Evolutionary conservation across 2,329 filamentous ascomycete genomes (phyloP).

Genomic region (Neofusicoccum parvum): DNA sequence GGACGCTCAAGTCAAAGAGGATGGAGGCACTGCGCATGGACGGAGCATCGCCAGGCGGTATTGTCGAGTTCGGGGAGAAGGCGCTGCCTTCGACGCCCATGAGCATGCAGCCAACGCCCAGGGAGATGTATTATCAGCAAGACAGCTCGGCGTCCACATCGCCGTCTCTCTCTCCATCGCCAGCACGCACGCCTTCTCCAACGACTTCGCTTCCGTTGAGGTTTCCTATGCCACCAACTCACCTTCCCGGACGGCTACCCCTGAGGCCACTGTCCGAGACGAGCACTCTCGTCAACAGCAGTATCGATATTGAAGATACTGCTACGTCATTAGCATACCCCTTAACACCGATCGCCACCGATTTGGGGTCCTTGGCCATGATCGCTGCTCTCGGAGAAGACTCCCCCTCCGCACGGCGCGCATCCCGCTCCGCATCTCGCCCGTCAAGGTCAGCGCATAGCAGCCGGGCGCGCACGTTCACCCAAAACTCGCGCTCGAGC

Average conservation of each 20-base stretch:
- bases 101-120: constrained; percentile 35
- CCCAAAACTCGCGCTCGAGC: constrained; percentile 2
- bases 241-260: background rate
- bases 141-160: constrained; percentile 3
- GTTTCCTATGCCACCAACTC: constrained; percentile 1
- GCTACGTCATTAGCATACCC: constrained; percentile 10
- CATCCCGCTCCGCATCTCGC: background rate
- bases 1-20: constrained; percentile 11
- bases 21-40: constrained; percentile 13
- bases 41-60: background rate
- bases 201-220: constrained; percentile 18
- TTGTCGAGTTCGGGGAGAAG: constrained; percentile 10
- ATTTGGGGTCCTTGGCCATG: constrained; percentile 5
- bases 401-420: background rate
- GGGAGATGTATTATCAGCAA: constrained; percentile 30
- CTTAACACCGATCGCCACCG: constrained; percentile 25
- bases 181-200: background rate
- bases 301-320: constrained; percentile 16
- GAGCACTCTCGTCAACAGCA: constrained; percentile 19
- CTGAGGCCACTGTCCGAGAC: constrained; percentile 18
- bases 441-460: background rate
- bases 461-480: constrained; percentile 3
- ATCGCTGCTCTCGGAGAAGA: constrained; percentile 16
- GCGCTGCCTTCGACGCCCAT: constrained; percentile 29
- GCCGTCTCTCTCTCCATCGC: constrained; percentile 16